Percentiles rank a stretch among this genome's conserved stretches.
Evolutionary conservation across 768 basidiomycete species (phyloP).

Genomic region (Plicaturopsis crispa): DNA sequence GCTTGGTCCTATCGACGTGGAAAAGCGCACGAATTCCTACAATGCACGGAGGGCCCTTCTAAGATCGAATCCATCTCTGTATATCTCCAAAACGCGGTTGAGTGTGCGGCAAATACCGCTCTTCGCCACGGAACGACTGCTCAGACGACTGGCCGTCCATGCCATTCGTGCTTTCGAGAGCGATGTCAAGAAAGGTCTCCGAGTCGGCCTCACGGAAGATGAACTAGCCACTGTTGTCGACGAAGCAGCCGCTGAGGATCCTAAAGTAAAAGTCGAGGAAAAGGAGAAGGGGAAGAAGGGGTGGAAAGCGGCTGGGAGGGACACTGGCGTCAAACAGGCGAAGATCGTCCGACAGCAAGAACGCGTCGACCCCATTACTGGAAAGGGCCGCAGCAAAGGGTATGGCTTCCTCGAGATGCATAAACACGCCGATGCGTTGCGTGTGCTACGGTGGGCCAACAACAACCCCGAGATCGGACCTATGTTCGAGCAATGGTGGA

Average conservation of each 20-base stretch:
- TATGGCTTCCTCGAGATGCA: constrained; percentile 95
- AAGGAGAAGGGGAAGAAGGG: constrained; percentile 14
- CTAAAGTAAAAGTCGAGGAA: constrained; percentile 17
- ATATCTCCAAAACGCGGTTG: constrained; percentile 90
- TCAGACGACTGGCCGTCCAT: constrained; percentile 83
- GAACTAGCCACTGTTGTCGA: constrained; percentile 49
- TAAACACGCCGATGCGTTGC: constrained; percentile 82
- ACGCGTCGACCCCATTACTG: constrained; percentile 82
- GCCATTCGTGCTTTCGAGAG: constrained; percentile 71
- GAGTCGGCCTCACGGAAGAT: constrained; percentile 60
- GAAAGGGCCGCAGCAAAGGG: constrained; percentile 83
- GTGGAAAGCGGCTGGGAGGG: constrained; percentile 20
- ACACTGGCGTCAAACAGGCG: constrained; percentile 68
- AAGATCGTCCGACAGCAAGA: constrained; percentile 90
- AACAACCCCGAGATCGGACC: constrained; percentile 64
- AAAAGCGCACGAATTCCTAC: constrained; percentile 80
- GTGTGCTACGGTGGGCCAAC: constrained; percentile 91
- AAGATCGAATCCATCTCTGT: constrained; percentile 88
- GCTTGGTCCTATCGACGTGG: constrained; percentile 69
- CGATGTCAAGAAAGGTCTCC: constrained; percentile 58
- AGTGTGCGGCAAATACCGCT: constrained; percentile 90
- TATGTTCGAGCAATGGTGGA: constrained; percentile 81
- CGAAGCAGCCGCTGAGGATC: constrained; percentile 19
- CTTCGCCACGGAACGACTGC: constrained; percentile 82
- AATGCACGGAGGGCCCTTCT: constrained; percentile 78